A percentile compares a stretch with the other conserved stretches of the same genome.
Conservation (phyloP, 192 early-diverging fungal genomes). For the Diversispora epigaea region DNA sequence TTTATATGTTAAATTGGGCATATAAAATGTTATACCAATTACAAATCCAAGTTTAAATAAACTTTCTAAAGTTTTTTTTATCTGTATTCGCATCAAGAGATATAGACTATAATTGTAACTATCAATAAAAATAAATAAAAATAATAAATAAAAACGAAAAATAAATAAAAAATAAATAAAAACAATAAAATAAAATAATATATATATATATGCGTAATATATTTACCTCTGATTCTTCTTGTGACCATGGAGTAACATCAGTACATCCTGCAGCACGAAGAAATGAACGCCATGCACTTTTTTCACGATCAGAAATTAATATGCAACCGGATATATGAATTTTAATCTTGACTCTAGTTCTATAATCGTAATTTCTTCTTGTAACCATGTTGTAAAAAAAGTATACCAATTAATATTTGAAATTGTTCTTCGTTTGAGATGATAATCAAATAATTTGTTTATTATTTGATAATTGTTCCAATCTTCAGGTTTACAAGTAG, state of each 20-base stretch:
- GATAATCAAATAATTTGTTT: too few species aligned
- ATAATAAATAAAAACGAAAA: too few species aligned
- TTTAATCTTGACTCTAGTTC: background rate
- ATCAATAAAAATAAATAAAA: background rate
- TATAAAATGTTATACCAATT: background rate
- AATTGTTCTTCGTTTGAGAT: too few species aligned
- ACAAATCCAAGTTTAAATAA: conserved; percentile 3
- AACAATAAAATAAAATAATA: too few species aligned
- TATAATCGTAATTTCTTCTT: background rate
- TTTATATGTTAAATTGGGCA: background rate
- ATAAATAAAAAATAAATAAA: background rate
- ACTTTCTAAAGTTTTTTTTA: background rate
- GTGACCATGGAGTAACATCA: background rate
- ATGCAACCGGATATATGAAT: background rate
- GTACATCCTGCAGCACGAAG: background rate
- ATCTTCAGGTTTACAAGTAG: too few species aligned
- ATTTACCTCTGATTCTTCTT: background rate
- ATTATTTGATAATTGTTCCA: too few species aligned
- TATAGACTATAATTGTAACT: background rate
- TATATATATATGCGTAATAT: too few species aligned
- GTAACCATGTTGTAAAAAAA: background rate
- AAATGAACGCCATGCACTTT: background rate
- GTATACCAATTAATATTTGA: background rate
- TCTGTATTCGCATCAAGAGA: background rate
- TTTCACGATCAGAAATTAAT: background rate